Evolutionary conservation across 345 rosid species (phyloP), one percentile per base, ranked within the genome.

Genomic region (Arabis hirsuta): DNA sequence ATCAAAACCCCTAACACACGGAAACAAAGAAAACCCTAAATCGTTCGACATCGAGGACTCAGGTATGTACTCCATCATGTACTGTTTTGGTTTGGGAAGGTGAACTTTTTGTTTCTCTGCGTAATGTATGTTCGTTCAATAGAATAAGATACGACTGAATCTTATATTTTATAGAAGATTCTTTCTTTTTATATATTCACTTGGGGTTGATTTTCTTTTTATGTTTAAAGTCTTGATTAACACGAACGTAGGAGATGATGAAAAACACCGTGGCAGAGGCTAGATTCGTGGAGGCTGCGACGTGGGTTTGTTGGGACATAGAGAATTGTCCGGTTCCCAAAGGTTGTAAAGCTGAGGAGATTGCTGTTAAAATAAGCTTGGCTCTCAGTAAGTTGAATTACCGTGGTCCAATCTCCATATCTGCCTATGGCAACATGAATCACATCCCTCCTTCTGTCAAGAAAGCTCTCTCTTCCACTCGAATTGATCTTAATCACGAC

Each of bases 371-470:
- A 31, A 2, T 53, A 27, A 27, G 9, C 16, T 27, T 36, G 27
- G 36, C 57, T 0, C 16, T 53, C 36, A 6, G 4, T 2, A 12
- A 27, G 9, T 12, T 53, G 36, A 53, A 53, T 19, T 53, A 53
- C 57, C 10, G 19, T 12, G 57, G 57, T 53, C 57, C 57, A 27
- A 27, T 53, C 16, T 53, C 57, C 14, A 53, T 53, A 36, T 26
- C 57, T 27, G 36, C 57, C 9, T 53, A 53, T 53, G 57, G 57
- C 4, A 53, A 53, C 57, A 53, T 53, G 57, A 13, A 53, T 53
- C 36, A 53, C 36, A 53, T 44, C 47, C 19, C 47, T 44, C 47
- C 47, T 44, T 44, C 47, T 4, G 3, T 44, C 47, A 44, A 44
- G 19, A 1, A 43, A 43, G 47, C 47, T 43, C 47, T 43, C 47